A percentile compares a stretch with the other conserved stretches of the same genome.
Conservation (phyloP, 2,329 filamentous ascomycete genomes). For the Fusarium sp. region DNA sequence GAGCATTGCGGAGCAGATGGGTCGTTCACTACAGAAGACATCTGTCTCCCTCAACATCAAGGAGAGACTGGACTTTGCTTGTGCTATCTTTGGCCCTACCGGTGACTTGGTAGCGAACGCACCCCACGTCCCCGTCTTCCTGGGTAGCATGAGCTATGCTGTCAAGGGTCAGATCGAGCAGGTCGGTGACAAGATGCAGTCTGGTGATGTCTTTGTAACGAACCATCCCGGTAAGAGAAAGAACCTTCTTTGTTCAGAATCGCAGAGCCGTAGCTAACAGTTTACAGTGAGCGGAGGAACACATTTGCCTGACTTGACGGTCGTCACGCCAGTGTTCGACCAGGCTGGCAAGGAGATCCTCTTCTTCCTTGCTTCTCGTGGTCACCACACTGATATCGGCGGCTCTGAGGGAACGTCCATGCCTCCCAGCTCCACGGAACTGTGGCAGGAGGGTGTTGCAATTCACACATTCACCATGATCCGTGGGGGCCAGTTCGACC, state of each 20-base stretch:
- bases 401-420: slow-evolving; percentile 29
- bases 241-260: not conserved
- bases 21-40: slow-evolving; percentile 79
- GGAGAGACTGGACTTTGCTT: slow-evolving; percentile 83
- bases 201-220: slow-evolving; percentile 80
- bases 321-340: slow-evolving; percentile 32
- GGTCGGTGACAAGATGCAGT: slow-evolving; percentile 74
- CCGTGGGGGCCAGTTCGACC: slow-evolving; percentile 36
- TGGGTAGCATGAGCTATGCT: slow-evolving; percentile 83
- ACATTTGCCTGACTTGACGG: slow-evolving; percentile 25
- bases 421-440: slow-evolving; percentile 67
- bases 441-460: slow-evolving; percentile 68
- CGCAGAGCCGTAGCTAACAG: not conserved
- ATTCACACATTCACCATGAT: slow-evolving; percentile 55
- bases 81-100: slow-evolving; percentile 78
- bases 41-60: slow-evolving; percentile 82
- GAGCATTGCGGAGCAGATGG: slow-evolving; percentile 86
- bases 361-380: slow-evolving; percentile 32
- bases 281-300: not conserved
- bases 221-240: slow-evolving; percentile 50
- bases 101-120: slow-evolving; percentile 80
- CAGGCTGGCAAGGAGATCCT: slow-evolving; percentile 15
- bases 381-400: slow-evolving; percentile 32
- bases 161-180: slow-evolving; percentile 76
- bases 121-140: slow-evolving; percentile 79